Percentiles rank a stretch among this genome's conserved stretches.
phyloP scores from a whole-genome alignment of 129 eudicot genomes.

The Kitagawia praeruptora region DNA sequence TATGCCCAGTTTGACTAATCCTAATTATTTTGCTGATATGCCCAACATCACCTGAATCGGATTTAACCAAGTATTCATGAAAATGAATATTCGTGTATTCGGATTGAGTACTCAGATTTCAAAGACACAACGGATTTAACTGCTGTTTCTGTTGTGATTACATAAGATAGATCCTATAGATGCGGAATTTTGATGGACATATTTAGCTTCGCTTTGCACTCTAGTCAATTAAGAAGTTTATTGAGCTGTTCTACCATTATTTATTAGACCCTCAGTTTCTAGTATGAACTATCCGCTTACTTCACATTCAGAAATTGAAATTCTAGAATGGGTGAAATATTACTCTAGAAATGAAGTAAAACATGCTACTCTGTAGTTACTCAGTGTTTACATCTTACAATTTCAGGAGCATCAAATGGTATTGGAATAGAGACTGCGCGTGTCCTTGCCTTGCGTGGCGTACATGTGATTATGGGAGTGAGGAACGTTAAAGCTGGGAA shows the following conservation, averaged over 20 bases:
- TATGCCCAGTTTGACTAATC: neutral
- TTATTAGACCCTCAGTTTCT: no score
- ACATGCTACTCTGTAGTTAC: neutral
- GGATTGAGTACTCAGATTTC: no score
- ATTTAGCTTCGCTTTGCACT: neutral
- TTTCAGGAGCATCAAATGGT: constrained; percentile 58
- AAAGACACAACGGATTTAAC: no score
- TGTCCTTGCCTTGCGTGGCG: constrained; percentile 46
- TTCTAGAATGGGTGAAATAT: neutral
- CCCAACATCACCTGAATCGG: neutral
- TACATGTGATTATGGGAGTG: constrained; percentile 57
- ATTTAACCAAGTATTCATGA: no score
- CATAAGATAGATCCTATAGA: neutral
- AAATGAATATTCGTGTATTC: no score
- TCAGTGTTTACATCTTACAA: neutral
- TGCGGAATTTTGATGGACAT: neutral
- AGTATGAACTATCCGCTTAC: neutral
- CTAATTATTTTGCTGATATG: neutral
- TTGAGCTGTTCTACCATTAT: neutral
- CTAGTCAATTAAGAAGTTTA: neutral
- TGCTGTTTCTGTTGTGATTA: neutral
- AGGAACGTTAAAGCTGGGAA: constrained; percentile 42
- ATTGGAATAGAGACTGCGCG: constrained; percentile 48
- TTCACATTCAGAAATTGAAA: neutral
- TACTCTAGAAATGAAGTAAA: neutral